Evolutionary conservation across 2,329 filamentous ascomycete species (phyloP).

Genomic region (Nigrospora oryzae): DNA sequence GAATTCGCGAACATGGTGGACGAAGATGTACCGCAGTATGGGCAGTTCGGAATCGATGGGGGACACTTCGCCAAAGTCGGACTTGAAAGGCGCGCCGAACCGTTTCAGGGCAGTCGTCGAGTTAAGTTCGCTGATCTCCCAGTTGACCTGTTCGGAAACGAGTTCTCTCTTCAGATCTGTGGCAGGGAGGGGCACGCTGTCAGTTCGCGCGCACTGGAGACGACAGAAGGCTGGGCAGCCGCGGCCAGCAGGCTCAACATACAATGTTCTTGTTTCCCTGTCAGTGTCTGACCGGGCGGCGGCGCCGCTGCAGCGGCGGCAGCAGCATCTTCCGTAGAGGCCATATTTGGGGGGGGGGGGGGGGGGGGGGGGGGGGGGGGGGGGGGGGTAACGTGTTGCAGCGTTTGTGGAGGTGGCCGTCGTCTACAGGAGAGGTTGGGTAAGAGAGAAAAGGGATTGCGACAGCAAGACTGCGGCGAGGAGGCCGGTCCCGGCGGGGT

Average conservation of each 20-base stretch:
- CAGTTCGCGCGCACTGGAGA: constrained; percentile 1
- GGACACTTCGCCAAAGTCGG: constrained; percentile 83
- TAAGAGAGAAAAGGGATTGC: too few species aligned
- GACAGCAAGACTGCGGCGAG: too few species aligned
- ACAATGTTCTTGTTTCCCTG: constrained; percentile 98
- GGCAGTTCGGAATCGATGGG: constrained; percentile 91
- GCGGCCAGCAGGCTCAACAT: constrained; percentile 18
- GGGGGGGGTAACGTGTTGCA: too few species aligned
- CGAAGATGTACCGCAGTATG: constrained; percentile 92
- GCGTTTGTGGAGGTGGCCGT: too few species aligned
- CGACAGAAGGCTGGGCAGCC: not conserved
- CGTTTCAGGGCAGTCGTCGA: constrained; percentile 89
- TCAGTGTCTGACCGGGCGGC: constrained; percentile 49
- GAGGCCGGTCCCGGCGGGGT: too few species aligned
- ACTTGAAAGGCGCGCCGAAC: constrained; percentile 92
- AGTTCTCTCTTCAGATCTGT: constrained; percentile 93
- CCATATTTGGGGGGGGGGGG: too few species aligned
- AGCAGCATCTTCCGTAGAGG: not conserved
- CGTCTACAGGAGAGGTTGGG: too few species aligned
- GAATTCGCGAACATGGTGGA: constrained; percentile 95
- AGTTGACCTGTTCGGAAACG: constrained; percentile 79
- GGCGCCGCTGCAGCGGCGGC: constrained; percentile 5
- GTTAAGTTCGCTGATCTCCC: constrained; percentile 87
- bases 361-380: too few species aligned
- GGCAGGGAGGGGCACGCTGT: constrained; percentile 6